phyloP scores from a whole-genome alignment of 768 basidiomycete species.

The Mycena rebaudengoi region DNA sequence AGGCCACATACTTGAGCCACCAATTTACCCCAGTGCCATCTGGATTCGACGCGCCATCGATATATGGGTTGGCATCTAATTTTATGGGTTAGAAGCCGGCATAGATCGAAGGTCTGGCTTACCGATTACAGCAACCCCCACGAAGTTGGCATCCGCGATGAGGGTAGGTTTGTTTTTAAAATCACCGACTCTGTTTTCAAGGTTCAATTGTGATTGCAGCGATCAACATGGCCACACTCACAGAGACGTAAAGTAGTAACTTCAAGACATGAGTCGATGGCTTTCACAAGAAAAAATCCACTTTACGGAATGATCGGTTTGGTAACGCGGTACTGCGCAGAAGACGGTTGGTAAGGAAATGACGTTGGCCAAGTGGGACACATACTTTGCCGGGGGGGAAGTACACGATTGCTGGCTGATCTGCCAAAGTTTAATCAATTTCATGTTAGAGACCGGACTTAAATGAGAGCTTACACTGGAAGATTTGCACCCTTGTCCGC shows the following conservation, averaged over 20 bases:
- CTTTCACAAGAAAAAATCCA: neutral
- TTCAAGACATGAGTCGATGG: neutral
- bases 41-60: too few species aligned
- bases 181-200: neutral
- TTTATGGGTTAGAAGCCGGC: too few species aligned
- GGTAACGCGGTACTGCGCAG: constrained; percentile 16
- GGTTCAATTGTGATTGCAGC: neutral
- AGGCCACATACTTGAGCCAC: too few species aligned
- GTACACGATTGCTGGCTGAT: constrained; percentile 11
- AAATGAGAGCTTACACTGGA: neutral
- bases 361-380: too few species aligned
- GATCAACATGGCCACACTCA: neutral
- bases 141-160: constrained; percentile 37
- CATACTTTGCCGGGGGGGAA: constrained; percentile 11
- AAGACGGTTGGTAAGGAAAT: neutral
- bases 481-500: constrained; percentile 1
- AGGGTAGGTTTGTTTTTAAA: neutral
- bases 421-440: neutral
- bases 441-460: too few species aligned
- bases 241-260: constrained; percentile 12
- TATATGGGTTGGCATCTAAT: constrained; percentile 11
- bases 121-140: constrained; percentile 44
- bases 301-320: constrained; percentile 5
- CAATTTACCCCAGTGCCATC: too few species aligned
- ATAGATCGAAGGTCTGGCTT: too few species aligned